Evolutionary conservation across 1,284 basidiomycete species (phyloP), one percentile per base, ranked within the genome.

Genomic region (Meripilus lineatus): DNA sequence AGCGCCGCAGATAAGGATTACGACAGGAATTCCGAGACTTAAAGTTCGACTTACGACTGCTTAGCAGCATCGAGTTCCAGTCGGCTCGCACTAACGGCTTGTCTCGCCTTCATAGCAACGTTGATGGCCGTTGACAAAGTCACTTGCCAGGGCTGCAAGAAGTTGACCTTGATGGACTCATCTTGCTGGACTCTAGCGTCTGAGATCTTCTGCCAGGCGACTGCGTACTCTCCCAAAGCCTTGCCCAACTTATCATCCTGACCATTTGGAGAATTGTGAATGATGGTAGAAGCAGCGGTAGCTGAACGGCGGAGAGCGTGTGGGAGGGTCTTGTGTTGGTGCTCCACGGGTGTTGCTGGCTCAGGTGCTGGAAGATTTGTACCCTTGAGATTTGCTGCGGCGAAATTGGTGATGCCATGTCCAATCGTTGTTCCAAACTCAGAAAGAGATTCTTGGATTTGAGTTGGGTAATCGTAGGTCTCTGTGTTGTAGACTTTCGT

Each of bases 301-400:
- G 93, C 82, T 0, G 93, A 87, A 38, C 95, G 84, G 20, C 82
- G 79, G 44, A 98, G 77, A 0, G 96, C 95, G 62, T 98, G 95
- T 2, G 93, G 88, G 38, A 99, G 84, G 2, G 95, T 99, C 79
- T 97, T 97, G 71, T 90, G 90, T 57, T 81, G 80, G 3, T 69
- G 58, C 11, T 71, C 66, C 4, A 73, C 70, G 2, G 78, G 71
- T 0, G 81, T 61, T 15, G 77, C 57, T 17, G 87, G 81, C 4
- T 79, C 69, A 11, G 93, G 86, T 13, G 81, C 75, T 44, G 93
- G 92, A 22, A 96, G 74, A 60, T 84, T 84, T 25, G 91, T 92
- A 48, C 89, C 89, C 72, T 95, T 88, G 68, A 96, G 72, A 75
- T 96, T 86, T 65, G 79, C 75, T 54, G 90, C 80, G 53, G 95